phyloP scores from a whole-genome alignment of 192 early-diverging fungal species.

The Podila horticola region DNA sequence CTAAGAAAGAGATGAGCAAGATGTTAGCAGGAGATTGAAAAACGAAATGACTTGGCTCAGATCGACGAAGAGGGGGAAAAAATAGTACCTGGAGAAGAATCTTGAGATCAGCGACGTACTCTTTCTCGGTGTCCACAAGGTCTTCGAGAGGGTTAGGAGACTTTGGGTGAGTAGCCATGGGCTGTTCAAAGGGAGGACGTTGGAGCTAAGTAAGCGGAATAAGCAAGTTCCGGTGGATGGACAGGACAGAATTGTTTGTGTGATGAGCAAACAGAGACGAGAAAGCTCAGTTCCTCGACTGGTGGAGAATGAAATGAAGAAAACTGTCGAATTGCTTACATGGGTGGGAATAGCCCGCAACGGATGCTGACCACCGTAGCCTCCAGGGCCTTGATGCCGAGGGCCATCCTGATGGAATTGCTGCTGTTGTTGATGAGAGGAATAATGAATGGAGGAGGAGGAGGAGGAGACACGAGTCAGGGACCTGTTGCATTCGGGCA shows the following conservation, averaged over 20 bases:
- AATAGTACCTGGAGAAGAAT: constrained; percentile 60
- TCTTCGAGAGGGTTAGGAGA: constrained; percentile 59
- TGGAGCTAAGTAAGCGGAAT: constrained; percentile 18
- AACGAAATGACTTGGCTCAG: neutral
- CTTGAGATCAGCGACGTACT: constrained; percentile 60
- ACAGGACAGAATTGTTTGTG: neutral
- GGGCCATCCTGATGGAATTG: constrained; percentile 5
- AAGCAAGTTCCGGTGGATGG: neutral
- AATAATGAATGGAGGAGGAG: neutral
- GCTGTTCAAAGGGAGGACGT: constrained; percentile 48
- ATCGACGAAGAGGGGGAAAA: neutral
- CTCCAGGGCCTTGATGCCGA: neutral
- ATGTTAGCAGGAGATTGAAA: neutral
- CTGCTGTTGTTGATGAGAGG: neutral
- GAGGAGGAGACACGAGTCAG: neutral
- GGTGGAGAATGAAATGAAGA: neutral
- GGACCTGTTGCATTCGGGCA: neutral
- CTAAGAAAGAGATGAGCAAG: constrained; percentile 18
- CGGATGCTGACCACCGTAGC: constrained; percentile 2
- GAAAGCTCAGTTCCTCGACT: neutral
- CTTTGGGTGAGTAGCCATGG: constrained; percentile 33
- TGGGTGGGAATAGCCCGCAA: constrained; percentile 25
- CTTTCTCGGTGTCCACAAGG: constrained; percentile 64
- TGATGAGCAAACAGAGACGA: neutral
- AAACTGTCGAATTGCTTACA: constrained; percentile 15